Evolutionary conservation across 129 eudicot species (phyloP).

Genomic region (Kitagawia praeruptora): DNA sequence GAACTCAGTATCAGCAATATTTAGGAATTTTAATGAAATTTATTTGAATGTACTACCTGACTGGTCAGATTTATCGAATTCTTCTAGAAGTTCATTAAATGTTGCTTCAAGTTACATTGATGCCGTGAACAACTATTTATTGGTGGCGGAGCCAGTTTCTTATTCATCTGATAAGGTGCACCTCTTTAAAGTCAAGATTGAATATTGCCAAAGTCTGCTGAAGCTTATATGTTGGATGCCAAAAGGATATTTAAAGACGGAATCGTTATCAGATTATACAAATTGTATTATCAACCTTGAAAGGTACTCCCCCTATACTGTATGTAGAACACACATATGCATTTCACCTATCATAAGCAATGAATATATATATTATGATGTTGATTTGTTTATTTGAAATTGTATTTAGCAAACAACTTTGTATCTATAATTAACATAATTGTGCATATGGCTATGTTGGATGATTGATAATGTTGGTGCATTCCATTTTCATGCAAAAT

Average conservation of each 20-base stretch:
- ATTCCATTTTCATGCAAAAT: neutral
- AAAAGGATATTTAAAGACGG: conserved; percentile 40
- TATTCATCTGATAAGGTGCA: neutral
- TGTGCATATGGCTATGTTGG: neutral
- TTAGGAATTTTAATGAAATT: conserved; percentile 23
- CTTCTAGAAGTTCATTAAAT: conserved; percentile 27
- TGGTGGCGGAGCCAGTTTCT: conserved; percentile 9
- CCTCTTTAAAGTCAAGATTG: conserved; percentile 18
- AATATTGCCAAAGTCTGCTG: conserved; percentile 45
- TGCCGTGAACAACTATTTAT: conserved; percentile 8
- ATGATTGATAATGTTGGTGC: neutral
- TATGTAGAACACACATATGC: neutral
- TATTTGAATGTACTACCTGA: conserved; percentile 48
- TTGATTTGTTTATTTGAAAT: neutral
- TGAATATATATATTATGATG: neutral
- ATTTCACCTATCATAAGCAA: neutral
- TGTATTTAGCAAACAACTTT: neutral
- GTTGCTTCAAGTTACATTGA: conserved; percentile 13
- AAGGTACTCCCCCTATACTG: conserved; percentile 30
- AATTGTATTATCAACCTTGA: conserved; percentile 73
- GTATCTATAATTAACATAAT: neutral
- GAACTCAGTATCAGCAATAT: conserved; percentile 44
- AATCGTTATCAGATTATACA: conserved; percentile 42
- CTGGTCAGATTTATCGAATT: conserved; percentile 42
- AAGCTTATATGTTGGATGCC: conserved; percentile 55